Base-by-base conservation (phyloP, 2,329 filamentous ascomycete species). In the Arachnopeziza araneosa region DNA sequence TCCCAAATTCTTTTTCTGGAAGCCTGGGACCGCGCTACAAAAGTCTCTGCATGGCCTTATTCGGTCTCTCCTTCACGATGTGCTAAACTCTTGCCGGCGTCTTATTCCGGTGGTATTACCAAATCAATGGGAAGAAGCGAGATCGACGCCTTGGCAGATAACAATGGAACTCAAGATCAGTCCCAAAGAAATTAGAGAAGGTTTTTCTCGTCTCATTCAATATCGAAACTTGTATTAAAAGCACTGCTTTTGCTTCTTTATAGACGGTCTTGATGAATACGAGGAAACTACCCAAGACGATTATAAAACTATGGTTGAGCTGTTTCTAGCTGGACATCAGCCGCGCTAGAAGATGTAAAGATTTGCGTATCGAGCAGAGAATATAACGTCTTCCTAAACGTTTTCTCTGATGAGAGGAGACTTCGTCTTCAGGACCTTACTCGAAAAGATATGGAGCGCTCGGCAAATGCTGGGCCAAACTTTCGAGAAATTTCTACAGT, bases 1-100 rank as follows among this genome's bases (percentile, higher is more conserved):
- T 53, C 7, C 51, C 24, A 26, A 53, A 8, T 77, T 76, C 66
- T 76, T 76, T 63, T 76, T 77, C 56, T 70, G 76, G 21, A 70
- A 62, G 7, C 69, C 70, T 2, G 73, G 75, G 8, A 36, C 60
- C 17, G 48, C 64, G 9, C 66, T 76, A 3, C 71, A 77, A 62
- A 74, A 66, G 55, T 66, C 67, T 0, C 67, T 61, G 1, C 32
- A 73, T 1, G 76, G 75, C 17, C 67, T 77, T 60, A 73, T 72
- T 54, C 69, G 74, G 17, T 70, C 74, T 2, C 56, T 77, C 1
- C 59, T 76, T 17, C 64, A 75, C 59, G 65, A 69, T 50, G 12
- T 69, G 17, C 63, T 61, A 24, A 52, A 56, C 14, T 26, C 21
- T 4, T 54, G 52, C 1, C 24, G 57, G 7, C n/a, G 19, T 1